Evolutionary conservation across 2,329 filamentous ascomycete genomes (phyloP), one percentile per base, ranked within the genome.

Genomic region (Grosmannia huntii): DNA sequence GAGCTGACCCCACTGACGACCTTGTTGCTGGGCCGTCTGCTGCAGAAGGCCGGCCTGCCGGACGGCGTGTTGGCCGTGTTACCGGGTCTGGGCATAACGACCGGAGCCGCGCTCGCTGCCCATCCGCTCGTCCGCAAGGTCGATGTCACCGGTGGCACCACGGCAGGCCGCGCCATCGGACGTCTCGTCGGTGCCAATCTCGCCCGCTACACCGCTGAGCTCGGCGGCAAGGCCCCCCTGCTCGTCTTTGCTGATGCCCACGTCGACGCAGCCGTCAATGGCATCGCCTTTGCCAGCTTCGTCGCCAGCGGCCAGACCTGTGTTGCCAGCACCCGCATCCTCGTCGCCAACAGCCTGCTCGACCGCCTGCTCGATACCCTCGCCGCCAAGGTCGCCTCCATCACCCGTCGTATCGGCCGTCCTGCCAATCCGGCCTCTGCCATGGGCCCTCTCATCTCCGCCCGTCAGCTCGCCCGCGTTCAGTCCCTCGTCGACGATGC

Each of bases 131-230:
- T 80, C 2, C 72, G 80, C 70, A 89, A 89, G 73, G 79, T 90
- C 59, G 86, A 87, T 63, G 84, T 90, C 65, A 90, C 86, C 44
- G 86, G 87, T 50, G 86, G 85, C n/a, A 89, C 86, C 25, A 72
- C 74, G n/a, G 83, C 86, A 21, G 86, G 85, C 5, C 76, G 83
- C 59, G 79, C 80, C 41, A 87, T 90, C 65, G 84, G 87, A 62
- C 76, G 82, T 50, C 77, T 85, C 48, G 84, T 81, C 28, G 80
- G 82, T 49, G 78, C 76, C 62, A 88, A 88, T 70, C 71, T 89
- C 64, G 84, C 85, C 67, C 80, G 83, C 65, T 84, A 84, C 64
- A 88, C 84, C 44, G 82, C 87, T 28, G 85, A 89, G 72, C 78
- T 89, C 28, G 85, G 85, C 9, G 84, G 87, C 66, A 87, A 89